Evolutionary conservation across 805 yeast genomes (phyloP).

Genomic region (Pichia californica): DNA sequence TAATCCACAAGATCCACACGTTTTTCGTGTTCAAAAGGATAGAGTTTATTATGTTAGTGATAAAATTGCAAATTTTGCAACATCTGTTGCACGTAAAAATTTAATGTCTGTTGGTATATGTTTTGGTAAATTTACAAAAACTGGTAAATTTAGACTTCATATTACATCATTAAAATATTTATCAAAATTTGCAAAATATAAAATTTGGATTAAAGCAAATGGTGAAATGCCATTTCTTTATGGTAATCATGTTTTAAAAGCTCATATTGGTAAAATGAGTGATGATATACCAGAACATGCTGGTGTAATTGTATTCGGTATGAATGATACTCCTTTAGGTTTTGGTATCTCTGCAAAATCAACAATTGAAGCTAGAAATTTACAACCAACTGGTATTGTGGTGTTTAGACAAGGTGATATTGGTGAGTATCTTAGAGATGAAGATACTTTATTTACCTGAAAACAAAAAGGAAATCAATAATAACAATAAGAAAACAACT

Average conservation of each 20-base stretch:
- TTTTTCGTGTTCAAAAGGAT: slow-evolving; percentile 92
- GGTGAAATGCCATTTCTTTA: slow-evolving; percentile 98
- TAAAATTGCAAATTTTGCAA: slow-evolving; percentile 76
- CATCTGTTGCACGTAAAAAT: slow-evolving; percentile 81
- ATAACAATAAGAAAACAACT: no score
- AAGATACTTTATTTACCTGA: slow-evolving; percentile 87
- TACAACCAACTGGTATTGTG: slow-evolving; percentile 91
- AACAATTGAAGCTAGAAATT: slow-evolving; percentile 76
- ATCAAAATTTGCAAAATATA: slow-evolving; percentile 84
- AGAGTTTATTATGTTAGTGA: slow-evolving; percentile 91
- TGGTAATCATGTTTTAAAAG: slow-evolving; percentile 94
- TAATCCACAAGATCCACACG: slow-evolving; percentile 82
- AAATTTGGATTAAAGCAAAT: slow-evolving; percentile 92
- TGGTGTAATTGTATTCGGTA: slow-evolving; percentile 85
- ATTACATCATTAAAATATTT: slow-evolving; percentile 82
- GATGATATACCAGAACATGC: slow-evolving; percentile 98
- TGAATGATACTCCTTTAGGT: slow-evolving; percentile 90
- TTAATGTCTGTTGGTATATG: slow-evolving; percentile 92
- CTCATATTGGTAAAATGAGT: slow-evolving; percentile 93
- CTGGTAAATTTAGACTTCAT: slow-evolving; percentile 93
- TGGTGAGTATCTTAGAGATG: slow-evolving; percentile 97
- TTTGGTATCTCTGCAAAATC: slow-evolving; percentile 94
- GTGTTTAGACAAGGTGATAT: slow-evolving; percentile 97
- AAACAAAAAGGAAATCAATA: no score
- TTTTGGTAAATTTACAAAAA: slow-evolving; percentile 94